These are phyloP conservation scores for Canavalia ensiformis DNA, from an alignment of 306 rosid genomes.

Conservation along the genomic window DNA sequence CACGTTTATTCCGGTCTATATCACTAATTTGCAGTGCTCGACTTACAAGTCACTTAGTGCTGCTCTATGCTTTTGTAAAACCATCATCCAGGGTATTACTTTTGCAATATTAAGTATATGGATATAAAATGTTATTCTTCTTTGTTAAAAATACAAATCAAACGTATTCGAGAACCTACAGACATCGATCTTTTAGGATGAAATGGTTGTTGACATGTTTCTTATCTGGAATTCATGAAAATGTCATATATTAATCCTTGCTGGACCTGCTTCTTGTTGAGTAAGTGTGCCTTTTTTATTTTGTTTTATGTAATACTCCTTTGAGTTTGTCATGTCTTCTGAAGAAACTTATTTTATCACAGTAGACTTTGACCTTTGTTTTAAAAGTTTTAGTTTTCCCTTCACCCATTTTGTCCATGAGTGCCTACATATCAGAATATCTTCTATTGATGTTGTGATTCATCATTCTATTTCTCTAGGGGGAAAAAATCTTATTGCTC, in stretches of 20 bases:
- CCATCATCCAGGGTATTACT: neutral
- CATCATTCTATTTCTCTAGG: neutral
- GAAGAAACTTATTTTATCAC: neutral
- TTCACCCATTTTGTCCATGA: neutral
- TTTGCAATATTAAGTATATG: neutral
- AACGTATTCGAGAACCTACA: neutral
- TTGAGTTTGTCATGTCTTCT: too few relatives aligned
- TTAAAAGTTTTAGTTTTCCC: constrained; percentile 8
- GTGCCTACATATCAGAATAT: neutral
- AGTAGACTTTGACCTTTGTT: neutral
- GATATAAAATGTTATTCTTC: too few relatives aligned
- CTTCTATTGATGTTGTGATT: neutral
- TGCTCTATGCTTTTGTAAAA: neutral
- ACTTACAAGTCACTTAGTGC: neutral
- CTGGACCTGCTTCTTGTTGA: too few relatives aligned
- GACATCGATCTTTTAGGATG: too few relatives aligned
- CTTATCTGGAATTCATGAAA: neutral
- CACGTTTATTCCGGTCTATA: neutral
- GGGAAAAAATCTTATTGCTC: neutral
- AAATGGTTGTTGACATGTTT: too few relatives aligned
- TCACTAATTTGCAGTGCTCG: neutral
- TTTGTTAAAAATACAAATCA: neutral
- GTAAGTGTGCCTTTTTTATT: too few relatives aligned
- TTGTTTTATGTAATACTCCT: too few relatives aligned
- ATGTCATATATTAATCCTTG: neutral